Conservation (phyloP, 148 eudicot genomes). For the Amaranthus cruentus region DNA sequence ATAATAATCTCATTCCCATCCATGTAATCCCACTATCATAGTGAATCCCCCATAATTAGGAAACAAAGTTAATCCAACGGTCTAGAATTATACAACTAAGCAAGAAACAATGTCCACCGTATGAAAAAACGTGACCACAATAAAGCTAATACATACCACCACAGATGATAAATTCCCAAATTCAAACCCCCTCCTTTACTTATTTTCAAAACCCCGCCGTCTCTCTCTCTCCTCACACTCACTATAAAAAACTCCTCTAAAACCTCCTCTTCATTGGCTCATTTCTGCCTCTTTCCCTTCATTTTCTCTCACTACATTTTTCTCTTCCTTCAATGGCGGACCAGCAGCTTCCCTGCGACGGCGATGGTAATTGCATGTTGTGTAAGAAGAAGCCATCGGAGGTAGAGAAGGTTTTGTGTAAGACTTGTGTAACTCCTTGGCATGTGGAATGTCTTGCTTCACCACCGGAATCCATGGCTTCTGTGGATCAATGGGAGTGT, state of each 20-base stretch:
- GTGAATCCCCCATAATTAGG: too few relatives aligned
- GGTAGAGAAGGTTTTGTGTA: slow-evolving; percentile 43
- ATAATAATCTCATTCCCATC: too few relatives aligned
- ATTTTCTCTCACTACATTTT: slow-evolving; percentile 1
- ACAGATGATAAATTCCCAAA: slow-evolving; percentile 13
- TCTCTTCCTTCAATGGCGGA: slow-evolving; percentile 18
- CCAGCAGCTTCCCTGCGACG: slow-evolving; percentile 53
- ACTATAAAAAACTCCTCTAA: not conserved
- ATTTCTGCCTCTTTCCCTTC: not conserved
- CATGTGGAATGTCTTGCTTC: slow-evolving; percentile 52
- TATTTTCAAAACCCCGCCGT: slow-evolving; percentile 40
- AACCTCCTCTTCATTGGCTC: not conserved
- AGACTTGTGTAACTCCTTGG: slow-evolving; percentile 77
- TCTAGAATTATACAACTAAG: too few relatives aligned
- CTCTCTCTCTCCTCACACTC: slow-evolving; percentile 6
- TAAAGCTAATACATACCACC: not conserved
- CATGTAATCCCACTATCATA: too few relatives aligned
- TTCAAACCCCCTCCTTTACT: slow-evolving; percentile 24
- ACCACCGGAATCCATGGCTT: slow-evolving; percentile 41
- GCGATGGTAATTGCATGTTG: slow-evolving; percentile 69
- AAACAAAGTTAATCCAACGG: too few relatives aligned
- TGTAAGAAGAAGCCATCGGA: slow-evolving; percentile 49
- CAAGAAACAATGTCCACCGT: too few relatives aligned
- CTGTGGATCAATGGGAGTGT: slow-evolving; percentile 50
- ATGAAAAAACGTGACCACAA: not conserved